Conservation (phyloP, 2,329 filamentous ascomycete genomes). For the Diplodia seriata region DNA sequence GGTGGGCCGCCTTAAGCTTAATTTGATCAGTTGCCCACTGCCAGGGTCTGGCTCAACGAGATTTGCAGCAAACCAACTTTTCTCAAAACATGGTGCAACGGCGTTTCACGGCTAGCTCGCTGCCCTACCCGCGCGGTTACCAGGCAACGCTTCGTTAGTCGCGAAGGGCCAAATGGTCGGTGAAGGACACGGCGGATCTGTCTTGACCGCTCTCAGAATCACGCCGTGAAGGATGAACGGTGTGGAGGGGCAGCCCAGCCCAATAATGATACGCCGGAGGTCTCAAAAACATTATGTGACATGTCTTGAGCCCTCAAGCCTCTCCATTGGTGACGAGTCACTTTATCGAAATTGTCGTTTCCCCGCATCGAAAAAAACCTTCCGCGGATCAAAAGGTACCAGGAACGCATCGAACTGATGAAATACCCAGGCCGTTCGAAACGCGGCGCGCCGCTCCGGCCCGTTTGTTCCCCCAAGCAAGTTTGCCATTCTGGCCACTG, state of each 20-base stretch:
- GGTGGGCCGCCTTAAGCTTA: conserved; percentile 32
- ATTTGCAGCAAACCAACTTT: conserved; percentile 14
- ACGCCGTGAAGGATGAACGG: conserved; percentile 15
- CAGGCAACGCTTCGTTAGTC: not conserved
- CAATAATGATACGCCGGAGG: not conserved
- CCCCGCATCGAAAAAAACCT: not conserved
- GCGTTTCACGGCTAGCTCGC: not conserved
- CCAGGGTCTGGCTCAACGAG: conserved; percentile 5
- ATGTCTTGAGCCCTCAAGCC: not conserved
- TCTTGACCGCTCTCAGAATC: not conserved
- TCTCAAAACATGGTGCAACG: not conserved
- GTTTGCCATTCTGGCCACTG: not conserved
- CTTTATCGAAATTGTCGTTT: not conserved
- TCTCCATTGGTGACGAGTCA: conserved; percentile 8
- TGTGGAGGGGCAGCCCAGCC: not conserved
- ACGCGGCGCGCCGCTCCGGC: conserved; percentile 1
- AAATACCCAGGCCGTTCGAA: conserved; percentile 3
- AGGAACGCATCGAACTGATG: conserved; percentile 16
- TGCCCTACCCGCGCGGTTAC: conserved; percentile 13
- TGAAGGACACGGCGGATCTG: not conserved
- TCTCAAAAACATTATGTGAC: not conserved
- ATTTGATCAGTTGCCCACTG: not conserved
- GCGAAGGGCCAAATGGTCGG: conserved; percentile 23
- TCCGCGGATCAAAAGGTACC: not conserved
- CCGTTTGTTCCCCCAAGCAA: not conserved